These are phyloP conservation scores for Penicillium macrosclerotiorum DNA, from an alignment of 495 filamentous ascomycete species.

Conservation along the genomic window DNA sequence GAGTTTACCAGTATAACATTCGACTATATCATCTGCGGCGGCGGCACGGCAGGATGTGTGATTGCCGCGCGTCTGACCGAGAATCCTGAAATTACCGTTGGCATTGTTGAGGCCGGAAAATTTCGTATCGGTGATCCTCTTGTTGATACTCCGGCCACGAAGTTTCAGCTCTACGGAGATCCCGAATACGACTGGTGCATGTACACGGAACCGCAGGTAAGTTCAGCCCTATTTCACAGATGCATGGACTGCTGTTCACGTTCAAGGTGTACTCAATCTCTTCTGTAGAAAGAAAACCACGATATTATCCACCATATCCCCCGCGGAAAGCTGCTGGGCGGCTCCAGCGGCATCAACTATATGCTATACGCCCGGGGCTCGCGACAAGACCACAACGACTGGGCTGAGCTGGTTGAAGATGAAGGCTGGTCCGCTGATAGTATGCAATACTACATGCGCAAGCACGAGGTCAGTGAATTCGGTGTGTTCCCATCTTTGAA, in stretches of 20 bases:
- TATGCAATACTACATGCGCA: slow-evolving; percentile 26
- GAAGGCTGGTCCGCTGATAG: slow-evolving; percentile 42
- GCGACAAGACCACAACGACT: slow-evolving; percentile 42
- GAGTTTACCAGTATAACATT: slow-evolving; percentile 16
- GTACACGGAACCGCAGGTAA: slow-evolving; percentile 51
- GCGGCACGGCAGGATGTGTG: slow-evolving; percentile 48
- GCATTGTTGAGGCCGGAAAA: slow-evolving; percentile 56
- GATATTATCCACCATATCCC: slow-evolving; percentile 26
- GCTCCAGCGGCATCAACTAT: slow-evolving; percentile 55
- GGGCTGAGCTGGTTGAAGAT: slow-evolving; percentile 39
- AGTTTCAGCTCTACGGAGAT: slow-evolving; percentile 44
- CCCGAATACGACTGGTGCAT: slow-evolving; percentile 59
- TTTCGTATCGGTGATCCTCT: slow-evolving; percentile 45
- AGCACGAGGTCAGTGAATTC: slow-evolving; percentile 18
- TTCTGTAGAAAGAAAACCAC: slow-evolving; percentile 22
- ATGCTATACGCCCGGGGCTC: slow-evolving; percentile 34
- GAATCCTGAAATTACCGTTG: slow-evolving; percentile 39
- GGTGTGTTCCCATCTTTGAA: slow-evolving; percentile 22
- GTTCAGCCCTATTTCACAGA: too few species aligned
- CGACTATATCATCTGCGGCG: slow-evolving; percentile 43
- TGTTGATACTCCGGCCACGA: slow-evolving; percentile 46
- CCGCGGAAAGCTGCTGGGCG: slow-evolving; percentile 57
- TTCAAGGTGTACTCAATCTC: too few species aligned
- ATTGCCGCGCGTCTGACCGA: slow-evolving; percentile 50
- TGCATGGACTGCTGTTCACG: background rate